Conservation (phyloP, 1,139 yeast species). For the Blastobotrys serpentis region DNA sequence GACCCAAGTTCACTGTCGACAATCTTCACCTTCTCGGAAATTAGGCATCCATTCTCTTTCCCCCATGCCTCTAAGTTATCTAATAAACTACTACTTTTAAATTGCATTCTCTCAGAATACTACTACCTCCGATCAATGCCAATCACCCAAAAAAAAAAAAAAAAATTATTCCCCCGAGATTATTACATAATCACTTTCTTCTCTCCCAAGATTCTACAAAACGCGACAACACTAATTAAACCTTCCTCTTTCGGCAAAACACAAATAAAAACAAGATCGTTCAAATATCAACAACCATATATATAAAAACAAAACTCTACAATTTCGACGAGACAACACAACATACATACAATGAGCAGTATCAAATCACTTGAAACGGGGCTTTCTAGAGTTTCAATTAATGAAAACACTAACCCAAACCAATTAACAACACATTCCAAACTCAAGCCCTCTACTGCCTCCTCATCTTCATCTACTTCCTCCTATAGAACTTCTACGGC, state of each 20-base stretch:
- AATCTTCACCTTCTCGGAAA: constrained; percentile 16
- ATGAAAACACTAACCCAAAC: constrained; percentile 22
- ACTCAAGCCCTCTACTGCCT: constrained; percentile 12
- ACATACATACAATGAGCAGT: constrained; percentile 14
- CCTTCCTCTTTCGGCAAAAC: constrained; percentile 7
- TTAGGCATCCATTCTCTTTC: constrained; percentile 13
- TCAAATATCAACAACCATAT: too few relatives aligned
- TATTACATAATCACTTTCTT: not conserved
- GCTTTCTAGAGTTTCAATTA: constrained; percentile 30
- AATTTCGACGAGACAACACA: not conserved
- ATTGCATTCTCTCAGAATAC: not conserved
- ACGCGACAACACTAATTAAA: too few relatives aligned
- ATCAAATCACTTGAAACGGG: constrained; percentile 28
- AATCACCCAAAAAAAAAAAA: constrained; percentile 1
- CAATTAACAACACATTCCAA: not conserved
- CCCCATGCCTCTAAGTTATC: constrained; percentile 19
- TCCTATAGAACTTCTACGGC: constrained; percentile 4
- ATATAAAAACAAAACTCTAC: not conserved
- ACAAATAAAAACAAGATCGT: constrained; percentile 10
- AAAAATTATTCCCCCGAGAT: not conserved
- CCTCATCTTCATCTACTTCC: constrained; percentile 7
- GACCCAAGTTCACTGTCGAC: constrained; percentile 23
- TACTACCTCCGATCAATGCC: not conserved
- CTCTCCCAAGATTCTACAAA: too few relatives aligned
- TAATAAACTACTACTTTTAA: constrained; percentile 4